A percentile compares a stretch with the other conserved stretches of the same genome.
phyloP scores from a whole-genome alignment of 1,284 basidiomycete species.

The Phylloporus sp. region DNA sequence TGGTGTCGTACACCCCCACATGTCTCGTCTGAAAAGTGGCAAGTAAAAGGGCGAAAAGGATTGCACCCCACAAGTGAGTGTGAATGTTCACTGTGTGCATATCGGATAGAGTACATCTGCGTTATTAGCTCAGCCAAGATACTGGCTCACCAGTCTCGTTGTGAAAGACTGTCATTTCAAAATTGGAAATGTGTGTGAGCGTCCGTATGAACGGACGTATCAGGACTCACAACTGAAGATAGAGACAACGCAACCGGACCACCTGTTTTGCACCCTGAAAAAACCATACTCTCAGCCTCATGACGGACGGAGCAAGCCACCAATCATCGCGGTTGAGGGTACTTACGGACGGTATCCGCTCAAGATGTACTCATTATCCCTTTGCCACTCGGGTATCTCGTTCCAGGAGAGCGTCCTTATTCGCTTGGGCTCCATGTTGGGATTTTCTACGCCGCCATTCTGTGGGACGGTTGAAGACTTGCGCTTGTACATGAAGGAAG shows the following conservation, averaged over 20 bases:
- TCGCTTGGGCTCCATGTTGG: slow-evolving; percentile 4
- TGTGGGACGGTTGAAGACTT: slow-evolving; percentile 4
- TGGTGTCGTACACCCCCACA: slow-evolving; percentile 50
- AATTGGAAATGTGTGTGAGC: slow-evolving; percentile 15
- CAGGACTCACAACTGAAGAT: slow-evolving; percentile 70
- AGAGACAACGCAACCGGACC: slow-evolving; percentile 68
- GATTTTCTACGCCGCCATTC: slow-evolving; percentile 12
- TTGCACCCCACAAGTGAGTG: slow-evolving; percentile 79
- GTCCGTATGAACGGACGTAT: slow-evolving; percentile 14
- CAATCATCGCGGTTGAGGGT: slow-evolving; percentile 3
- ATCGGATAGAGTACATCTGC: slow-evolving; percentile 12
- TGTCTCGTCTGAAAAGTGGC: slow-evolving; percentile 55
- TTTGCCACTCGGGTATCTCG: slow-evolving; percentile 71
- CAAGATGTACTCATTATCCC: slow-evolving; percentile 77
- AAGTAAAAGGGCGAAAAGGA: slow-evolving; percentile 68
- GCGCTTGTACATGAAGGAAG: slow-evolving; percentile 28
- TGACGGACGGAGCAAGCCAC: slow-evolving; percentile 13
- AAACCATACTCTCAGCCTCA: slow-evolving; percentile 10
- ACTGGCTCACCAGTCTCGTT: slow-evolving; percentile 73
- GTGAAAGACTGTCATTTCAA: slow-evolving; percentile 65
- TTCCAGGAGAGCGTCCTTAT: slow-evolving; percentile 56
- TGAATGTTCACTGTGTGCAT: slow-evolving; percentile 81
- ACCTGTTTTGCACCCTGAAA: slow-evolving; percentile 62
- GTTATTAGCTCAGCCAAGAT: slow-evolving; percentile 12
- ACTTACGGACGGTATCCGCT: slow-evolving; percentile 73